A percentile compares a stretch with the other conserved stretches of the same genome.
phyloP scores from a whole-genome alignment of 768 basidiomycete genomes.

The Asterophora lycoperdoides region DNA sequence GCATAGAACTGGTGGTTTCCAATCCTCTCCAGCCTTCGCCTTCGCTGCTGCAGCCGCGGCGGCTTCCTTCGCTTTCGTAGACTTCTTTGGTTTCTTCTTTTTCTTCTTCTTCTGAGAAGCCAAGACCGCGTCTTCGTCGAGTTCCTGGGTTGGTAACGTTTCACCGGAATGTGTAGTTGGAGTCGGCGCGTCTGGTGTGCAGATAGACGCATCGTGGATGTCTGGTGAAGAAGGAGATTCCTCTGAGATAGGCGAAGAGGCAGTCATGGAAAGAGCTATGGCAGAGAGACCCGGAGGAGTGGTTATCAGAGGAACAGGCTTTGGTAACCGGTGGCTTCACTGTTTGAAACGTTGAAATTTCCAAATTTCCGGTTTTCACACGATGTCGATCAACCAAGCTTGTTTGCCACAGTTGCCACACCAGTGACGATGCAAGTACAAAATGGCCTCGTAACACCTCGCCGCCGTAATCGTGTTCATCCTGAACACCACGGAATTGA shows the following conservation, averaged over 20 bases:
- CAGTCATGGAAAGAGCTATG: slow-evolving; percentile 3
- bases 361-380: slow-evolving; percentile 13
- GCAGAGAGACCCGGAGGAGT: too few species aligned
- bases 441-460: too few species aligned
- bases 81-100: slow-evolving; percentile 60
- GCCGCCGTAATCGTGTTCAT: too few species aligned
- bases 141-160: slow-evolving; percentile 27
- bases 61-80: slow-evolving; percentile 41
- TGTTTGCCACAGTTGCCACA: neutral
- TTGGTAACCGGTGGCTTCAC: neutral
- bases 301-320: too few species aligned
- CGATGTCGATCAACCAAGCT: slow-evolving; percentile 6
- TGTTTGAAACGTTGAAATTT: too few species aligned
- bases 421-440: too few species aligned
- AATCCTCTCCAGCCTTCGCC: slow-evolving; percentile 35
- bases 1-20: slow-evolving; percentile 64
- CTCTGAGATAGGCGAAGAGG: neutral
- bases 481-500: too few species aligned
- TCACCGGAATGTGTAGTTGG: slow-evolving; percentile 22
- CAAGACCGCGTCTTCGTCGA: slow-evolving; percentile 21
- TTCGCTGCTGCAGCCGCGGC: slow-evolving; percentile 20
- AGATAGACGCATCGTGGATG: slow-evolving; percentile 7
- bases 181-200: slow-evolving; percentile 10
- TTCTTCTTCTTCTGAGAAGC: slow-evolving; percentile 62
- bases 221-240: slow-evolving; percentile 8